A percentile compares a stretch with the other conserved stretches of the same genome.
Evolutionary conservation across 2,329 filamentous ascomycete genomes (phyloP).

Genomic region (Exophiala calicioides): DNA sequence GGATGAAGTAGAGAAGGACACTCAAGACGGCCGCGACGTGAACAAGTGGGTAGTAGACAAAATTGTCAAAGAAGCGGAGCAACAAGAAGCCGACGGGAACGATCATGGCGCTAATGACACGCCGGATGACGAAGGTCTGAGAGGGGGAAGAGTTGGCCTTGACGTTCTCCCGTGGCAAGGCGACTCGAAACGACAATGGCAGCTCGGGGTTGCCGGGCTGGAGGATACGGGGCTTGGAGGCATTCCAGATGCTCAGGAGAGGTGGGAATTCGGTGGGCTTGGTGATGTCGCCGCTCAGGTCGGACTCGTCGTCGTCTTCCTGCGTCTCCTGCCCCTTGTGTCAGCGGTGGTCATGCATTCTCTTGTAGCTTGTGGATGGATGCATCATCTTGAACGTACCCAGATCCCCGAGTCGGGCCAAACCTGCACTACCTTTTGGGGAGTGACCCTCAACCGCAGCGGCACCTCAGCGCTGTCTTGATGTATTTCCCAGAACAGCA

Average conservation of each 20-base stretch:
- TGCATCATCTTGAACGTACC: neutral
- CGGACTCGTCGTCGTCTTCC: neutral
- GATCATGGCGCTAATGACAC: conserved; percentile 5
- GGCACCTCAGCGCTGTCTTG: neutral
- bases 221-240: neutral
- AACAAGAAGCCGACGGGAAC: conserved; percentile 1
- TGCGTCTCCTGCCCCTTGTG: too few relatives aligned
- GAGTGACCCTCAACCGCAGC: conserved; percentile 1
- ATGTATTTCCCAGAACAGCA: conserved; percentile 19
- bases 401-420: conserved; percentile 4
- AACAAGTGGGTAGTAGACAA: neutral
- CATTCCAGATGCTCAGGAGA: neutral
- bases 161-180: too few relatives aligned
- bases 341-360: too few relatives aligned
- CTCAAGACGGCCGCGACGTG: neutral
- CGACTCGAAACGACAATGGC: conserved; percentile 1
- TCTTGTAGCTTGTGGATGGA: neutral
- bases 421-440: conserved; percentile 3
- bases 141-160: conserved; percentile 13
- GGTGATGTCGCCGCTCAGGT: neutral
- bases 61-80: neutral
- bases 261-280: neutral
- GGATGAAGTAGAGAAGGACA: neutral
- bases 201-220: neutral
- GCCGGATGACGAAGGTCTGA: conserved; percentile 7